Percentiles rank a stretch among this genome's conserved stretches.
Conservation (phyloP, 768 basidiomycete species). For the Lentinula lateritia region DNA sequence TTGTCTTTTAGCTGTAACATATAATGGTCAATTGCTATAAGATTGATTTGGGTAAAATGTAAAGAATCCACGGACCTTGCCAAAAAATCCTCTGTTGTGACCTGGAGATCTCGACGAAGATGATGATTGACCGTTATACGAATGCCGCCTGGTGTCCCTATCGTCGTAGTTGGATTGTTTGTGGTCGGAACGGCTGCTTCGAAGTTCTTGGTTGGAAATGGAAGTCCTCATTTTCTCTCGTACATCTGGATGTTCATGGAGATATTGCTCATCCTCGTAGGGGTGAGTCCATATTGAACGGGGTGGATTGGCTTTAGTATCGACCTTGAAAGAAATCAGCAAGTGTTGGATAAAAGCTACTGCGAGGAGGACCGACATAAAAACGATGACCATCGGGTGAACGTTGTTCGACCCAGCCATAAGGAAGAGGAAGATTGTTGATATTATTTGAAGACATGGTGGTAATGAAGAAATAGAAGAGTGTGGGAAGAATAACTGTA, state of each 20-base stretch:
- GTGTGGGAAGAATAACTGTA: neutral
- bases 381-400: constrained; percentile 34
- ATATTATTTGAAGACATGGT: constrained; percentile 15
- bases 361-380: constrained; percentile 29
- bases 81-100: constrained; percentile 49
- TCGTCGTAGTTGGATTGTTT: neutral
- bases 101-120: constrained; percentile 4
- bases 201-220: neutral
- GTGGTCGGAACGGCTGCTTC: neutral
- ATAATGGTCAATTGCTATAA: neutral
- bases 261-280: constrained; percentile 60
- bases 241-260: constrained; percentile 47
- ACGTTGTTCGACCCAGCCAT: constrained; percentile 41
- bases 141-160: constrained; percentile 20
- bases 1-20: constrained; percentile 45
- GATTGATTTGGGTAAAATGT: neutral
- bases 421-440: constrained; percentile 30
- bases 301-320: constrained; percentile 56
- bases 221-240: constrained; percentile 26
- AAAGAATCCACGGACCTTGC: constrained; percentile 20
- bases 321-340: constrained; percentile 35
- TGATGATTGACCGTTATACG: constrained; percentile 15
- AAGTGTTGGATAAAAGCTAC: neutral
- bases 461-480: neutral
- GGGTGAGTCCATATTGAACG: constrained; percentile 72